Base-by-base conservation (phyloP, 139 green algal species). In the Tetraselmis striata region DNA sequence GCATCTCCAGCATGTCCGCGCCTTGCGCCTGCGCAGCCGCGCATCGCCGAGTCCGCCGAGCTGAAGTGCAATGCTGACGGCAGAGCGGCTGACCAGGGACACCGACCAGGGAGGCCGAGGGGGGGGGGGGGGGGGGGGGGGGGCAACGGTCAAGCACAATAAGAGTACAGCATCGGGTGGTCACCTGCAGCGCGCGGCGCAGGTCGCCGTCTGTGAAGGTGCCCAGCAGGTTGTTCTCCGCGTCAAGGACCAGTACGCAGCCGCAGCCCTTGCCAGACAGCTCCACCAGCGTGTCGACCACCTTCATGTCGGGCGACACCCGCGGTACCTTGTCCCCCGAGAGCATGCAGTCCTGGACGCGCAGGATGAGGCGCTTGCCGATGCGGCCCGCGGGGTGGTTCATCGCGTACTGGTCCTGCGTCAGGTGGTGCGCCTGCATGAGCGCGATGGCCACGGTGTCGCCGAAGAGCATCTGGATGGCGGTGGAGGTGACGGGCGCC, bases 391-490 rank as follows among this genome's bases (percentile, higher is more conserved):
- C 88, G 0, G 89, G 89, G 80, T 93, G 90, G 83, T 93, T 93
- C 84, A 87, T 87, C 23, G 90, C 90, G 31, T 91, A 93, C 74
- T 93, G 59, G 30, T 93, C 90, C 59, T 83, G 76, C 0, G 89
- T 93, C 75, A 93, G 77, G 30, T 89, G 82, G 79, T 89, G 89
- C 29, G 89, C 89, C 85, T 93, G 86, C 90, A 93, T 93, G 32
- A 93, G 84, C 23, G 88, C 89, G 59, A 92, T 92, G 79, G 89
- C 90, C n/a, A 91, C 82, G 0, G 90, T 93, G 85, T 93, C 90
- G 27, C 90, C 90, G 32, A 93, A 93, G 0, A 93, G 77, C 87
- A 93, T 91, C 80, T 93, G 90, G 32, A 92, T 87, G 76, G 87
- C 84, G 0, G 90, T 92, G 79, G 83, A 90, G 23, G 90, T 93